These are phyloP conservation scores for Rosellinia necatrix DNA, from an alignment of 2,329 filamentous ascomycete genomes.

Conservation along the genomic window DNA sequence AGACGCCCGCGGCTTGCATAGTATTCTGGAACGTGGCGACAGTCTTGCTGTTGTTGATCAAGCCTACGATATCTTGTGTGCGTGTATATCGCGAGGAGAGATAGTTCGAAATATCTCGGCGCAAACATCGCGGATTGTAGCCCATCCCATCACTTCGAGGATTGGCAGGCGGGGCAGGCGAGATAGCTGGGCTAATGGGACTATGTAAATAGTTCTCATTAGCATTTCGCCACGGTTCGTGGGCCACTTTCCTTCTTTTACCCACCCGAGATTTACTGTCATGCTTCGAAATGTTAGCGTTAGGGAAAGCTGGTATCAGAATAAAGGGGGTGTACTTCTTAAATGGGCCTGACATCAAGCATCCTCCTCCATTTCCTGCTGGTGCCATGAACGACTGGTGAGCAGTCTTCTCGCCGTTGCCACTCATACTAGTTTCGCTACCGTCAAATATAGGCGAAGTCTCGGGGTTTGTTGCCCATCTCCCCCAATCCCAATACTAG, in stretches of 20 bases:
- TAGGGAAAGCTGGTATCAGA: neutral
- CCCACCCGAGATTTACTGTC: constrained; percentile 44
- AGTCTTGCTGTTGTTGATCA: constrained; percentile 41
- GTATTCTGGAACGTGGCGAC: constrained; percentile 43
- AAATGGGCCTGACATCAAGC: constrained; percentile 56
- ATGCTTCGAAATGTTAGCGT: constrained; percentile 35
- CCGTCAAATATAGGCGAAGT: constrained; percentile 55
- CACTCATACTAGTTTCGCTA: constrained; percentile 47
- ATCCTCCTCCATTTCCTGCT: constrained; percentile 47
- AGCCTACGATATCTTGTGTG: constrained; percentile 31
- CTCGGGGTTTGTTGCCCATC: constrained; percentile 45
- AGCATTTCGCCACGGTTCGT: constrained; percentile 32
- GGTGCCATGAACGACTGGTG: constrained; percentile 22
- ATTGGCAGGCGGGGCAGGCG: constrained; percentile 37
- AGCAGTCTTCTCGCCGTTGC: constrained; percentile 42
- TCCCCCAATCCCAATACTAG: constrained; percentile 50
- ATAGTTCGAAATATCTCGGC: constrained; percentile 47
- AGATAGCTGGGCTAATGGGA: constrained; percentile 29
- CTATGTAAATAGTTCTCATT: constrained; percentile 23
- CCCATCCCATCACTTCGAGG: constrained; percentile 43
- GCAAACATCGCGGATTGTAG: constrained; percentile 53
- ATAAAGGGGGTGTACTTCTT: constrained; percentile 42
- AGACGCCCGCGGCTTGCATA: constrained; percentile 39
- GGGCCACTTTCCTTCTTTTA: neutral
- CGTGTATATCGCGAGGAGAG: constrained; percentile 24